These are phyloP conservation scores for Penicillium sp. DNA, from an alignment of 2,329 filamentous ascomycete genomes.

Conservation along the genomic window DNA sequence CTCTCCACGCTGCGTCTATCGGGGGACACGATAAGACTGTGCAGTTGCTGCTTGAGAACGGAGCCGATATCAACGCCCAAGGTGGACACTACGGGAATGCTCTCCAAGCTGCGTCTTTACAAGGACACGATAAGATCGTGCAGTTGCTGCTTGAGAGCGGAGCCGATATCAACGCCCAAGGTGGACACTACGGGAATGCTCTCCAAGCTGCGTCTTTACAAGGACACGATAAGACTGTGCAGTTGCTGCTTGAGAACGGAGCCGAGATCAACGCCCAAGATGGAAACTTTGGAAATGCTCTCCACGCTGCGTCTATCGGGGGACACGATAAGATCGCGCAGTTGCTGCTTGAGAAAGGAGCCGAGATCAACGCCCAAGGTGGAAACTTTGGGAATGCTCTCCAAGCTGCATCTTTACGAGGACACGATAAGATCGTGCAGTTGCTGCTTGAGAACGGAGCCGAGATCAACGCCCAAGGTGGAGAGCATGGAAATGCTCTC, in stretches of 20 bases:
- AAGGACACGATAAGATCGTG: constrained; percentile 2
- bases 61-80: constrained; percentile 4
- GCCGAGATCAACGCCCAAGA: too few species aligned
- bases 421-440: too few species aligned
- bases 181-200: constrained; percentile 1
- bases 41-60: constrained; percentile 1
- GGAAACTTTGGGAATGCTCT: not conserved
- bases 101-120: constrained; percentile 3
- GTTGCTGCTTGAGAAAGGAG: not conserved
- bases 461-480: too few species aligned
- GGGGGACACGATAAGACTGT: constrained; percentile 1
- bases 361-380: not conserved
- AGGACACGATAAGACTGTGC: constrained; percentile 3
- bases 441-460: not conserved
- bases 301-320: not conserved
- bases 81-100: constrained; percentile 1
- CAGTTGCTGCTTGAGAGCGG: constrained; percentile 1
- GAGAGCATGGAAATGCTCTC: not conserved
- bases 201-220: constrained; percentile 3
- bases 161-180: constrained; percentile 3
- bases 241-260: not conserved
- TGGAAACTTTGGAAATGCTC: not conserved
- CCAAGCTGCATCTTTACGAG: not conserved
- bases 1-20: constrained; percentile 3
- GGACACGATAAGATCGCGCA: not conserved